Percentiles rank a stretch among this genome's conserved stretches.
Evolutionary conservation across 768 basidiomycete genomes (phyloP).

Genomic region (Ramaria sp.): DNA sequence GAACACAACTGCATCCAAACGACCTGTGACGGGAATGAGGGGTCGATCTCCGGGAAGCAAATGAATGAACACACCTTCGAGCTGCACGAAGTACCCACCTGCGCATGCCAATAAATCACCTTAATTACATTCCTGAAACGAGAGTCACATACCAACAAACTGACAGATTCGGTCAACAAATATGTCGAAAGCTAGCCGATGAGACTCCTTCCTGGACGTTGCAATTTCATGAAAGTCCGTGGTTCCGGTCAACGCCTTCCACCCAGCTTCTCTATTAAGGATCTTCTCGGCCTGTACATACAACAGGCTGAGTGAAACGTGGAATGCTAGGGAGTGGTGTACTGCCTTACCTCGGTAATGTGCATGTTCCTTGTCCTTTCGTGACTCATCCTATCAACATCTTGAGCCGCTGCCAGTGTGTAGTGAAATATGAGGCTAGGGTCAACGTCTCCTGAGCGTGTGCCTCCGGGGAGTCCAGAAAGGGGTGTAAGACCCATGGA

Average conservation of each 20-base stretch:
- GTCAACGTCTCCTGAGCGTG: slow-evolving; percentile 75
- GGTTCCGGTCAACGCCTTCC: slow-evolving; percentile 70
- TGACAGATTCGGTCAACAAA: slow-evolving; percentile 68
- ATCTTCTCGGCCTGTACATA: slow-evolving; percentile 53
- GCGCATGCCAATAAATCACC: background rate
- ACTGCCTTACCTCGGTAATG: slow-evolving; percentile 35
- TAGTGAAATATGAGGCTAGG: slow-evolving; percentile 85
- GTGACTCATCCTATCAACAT: slow-evolving; percentile 43
- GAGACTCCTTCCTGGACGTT: slow-evolving; percentile 29
- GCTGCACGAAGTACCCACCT: slow-evolving; percentile 8
- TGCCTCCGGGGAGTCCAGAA: slow-evolving; percentile 83
- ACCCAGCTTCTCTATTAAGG: slow-evolving; percentile 65
- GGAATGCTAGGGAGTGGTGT: background rate
- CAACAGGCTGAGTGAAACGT: background rate
- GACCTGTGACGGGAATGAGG: slow-evolving; percentile 28
- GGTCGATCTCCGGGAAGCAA: background rate
- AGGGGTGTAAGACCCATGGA: slow-evolving; percentile 89
- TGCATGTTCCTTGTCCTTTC: slow-evolving; percentile 38
- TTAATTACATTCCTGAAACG: background rate
- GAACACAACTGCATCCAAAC: slow-evolving; percentile 74
- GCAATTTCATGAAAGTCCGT: slow-evolving; percentile 69
- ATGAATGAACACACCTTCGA: slow-evolving; percentile 1
- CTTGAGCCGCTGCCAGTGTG: slow-evolving; percentile 26
- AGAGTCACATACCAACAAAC: slow-evolving; percentile 54
- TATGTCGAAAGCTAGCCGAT: slow-evolving; percentile 61